Percentiles rank a stretch among this genome's conserved stretches.
Evolutionary conservation across 768 basidiomycete species (phyloP).

Genomic region (Boletales sp.): DNA sequence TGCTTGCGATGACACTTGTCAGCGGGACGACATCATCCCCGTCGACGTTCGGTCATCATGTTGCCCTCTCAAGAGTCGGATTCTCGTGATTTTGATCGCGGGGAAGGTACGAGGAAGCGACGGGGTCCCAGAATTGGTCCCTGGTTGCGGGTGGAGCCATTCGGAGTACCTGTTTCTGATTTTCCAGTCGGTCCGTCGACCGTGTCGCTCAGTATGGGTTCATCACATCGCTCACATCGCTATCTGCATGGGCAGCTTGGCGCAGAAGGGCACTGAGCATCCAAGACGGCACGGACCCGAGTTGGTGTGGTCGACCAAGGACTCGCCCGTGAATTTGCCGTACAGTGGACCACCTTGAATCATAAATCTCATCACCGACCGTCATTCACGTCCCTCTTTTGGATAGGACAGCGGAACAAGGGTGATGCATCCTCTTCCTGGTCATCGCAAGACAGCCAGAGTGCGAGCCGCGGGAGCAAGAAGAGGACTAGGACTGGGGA

Average conservation of each 20-base stretch:
- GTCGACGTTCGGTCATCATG: conserved; percentile 44
- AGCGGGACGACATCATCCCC: not conserved
- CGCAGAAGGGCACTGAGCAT: conserved; percentile 30
- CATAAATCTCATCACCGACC: conserved; percentile 66
- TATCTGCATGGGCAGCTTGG: conserved; percentile 26
- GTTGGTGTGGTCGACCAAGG: conserved; percentile 36
- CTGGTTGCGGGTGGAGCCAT: conserved; percentile 56
- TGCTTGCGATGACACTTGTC: conserved; percentile 8
- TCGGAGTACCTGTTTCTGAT: conserved; percentile 26
- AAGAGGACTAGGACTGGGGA: conserved; percentile 69
- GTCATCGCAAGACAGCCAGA: conserved; percentile 29
- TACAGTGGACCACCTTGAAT: conserved; percentile 40
- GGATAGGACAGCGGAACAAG: conserved; percentile 57
- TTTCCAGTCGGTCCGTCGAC: conserved; percentile 36
- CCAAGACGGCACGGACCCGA: conserved; percentile 56
- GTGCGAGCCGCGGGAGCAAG: conserved; percentile 34
- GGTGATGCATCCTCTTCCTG: conserved; percentile 21
- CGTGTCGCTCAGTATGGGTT: conserved; percentile 59
- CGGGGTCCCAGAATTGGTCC: conserved; percentile 52
- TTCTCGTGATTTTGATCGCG: conserved; percentile 21
- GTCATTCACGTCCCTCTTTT: conserved; percentile 77
- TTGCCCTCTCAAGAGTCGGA: conserved; percentile 65
- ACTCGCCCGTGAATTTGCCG: conserved; percentile 39
- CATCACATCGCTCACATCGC: conserved; percentile 37
- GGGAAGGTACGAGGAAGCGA: conserved; percentile 41